Conservation (phyloP, 2,329 filamentous ascomycete genomes). For the Cladosporium austrohemisphaericum region DNA sequence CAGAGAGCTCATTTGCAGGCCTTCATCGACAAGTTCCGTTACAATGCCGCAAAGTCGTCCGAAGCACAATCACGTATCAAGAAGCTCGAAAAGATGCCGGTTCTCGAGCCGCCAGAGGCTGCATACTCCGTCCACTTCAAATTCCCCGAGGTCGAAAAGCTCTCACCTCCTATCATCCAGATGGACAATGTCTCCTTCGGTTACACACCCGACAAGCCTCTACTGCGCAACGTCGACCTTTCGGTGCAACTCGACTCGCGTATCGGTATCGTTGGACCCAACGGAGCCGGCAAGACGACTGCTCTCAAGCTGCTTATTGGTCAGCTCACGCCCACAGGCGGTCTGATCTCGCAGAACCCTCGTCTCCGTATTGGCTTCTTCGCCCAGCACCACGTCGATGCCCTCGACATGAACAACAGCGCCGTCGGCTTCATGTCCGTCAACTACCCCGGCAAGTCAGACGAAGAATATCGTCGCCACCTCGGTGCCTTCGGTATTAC, state of each 20-base stretch:
- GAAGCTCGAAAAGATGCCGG: constrained; percentile 95
- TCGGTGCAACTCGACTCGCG: constrained; percentile 97
- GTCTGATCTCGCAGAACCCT: constrained; percentile 83
- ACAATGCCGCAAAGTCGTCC: constrained; percentile 97
- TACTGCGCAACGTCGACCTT: constrained; percentile 83
- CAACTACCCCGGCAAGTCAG: constrained; percentile 81
- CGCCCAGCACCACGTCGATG: constrained; percentile 97
- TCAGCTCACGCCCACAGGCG: constrained; percentile 69
- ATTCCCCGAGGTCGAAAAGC: constrained; percentile 95
- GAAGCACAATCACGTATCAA: constrained; percentile 99
- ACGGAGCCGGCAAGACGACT: constrained; percentile 97
- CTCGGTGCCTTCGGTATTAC: constrained; percentile 83
- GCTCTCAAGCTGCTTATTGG: constrained; percentile 96
- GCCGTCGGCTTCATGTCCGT: constrained; percentile 96
- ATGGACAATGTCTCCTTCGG: constrained; percentile 92
- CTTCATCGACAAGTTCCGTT: constrained; percentile 99
- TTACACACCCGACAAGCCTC: constrained; percentile 72
- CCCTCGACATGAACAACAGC: constrained; percentile 80
- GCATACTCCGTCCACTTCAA: constrained; percentile 97
- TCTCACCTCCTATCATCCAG: constrained; percentile 95
- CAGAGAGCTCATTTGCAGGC: constrained; percentile 89
- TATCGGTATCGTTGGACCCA: constrained; percentile 98
- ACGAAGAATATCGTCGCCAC: constrained; percentile 95
- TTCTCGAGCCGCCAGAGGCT: constrained; percentile 82
- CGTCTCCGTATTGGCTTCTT: constrained; percentile 93